Evolutionary conservation across 139 green algal species (phyloP), one percentile per base, ranked within the genome.

Genomic region (Micromonas pusilla): DNA sequence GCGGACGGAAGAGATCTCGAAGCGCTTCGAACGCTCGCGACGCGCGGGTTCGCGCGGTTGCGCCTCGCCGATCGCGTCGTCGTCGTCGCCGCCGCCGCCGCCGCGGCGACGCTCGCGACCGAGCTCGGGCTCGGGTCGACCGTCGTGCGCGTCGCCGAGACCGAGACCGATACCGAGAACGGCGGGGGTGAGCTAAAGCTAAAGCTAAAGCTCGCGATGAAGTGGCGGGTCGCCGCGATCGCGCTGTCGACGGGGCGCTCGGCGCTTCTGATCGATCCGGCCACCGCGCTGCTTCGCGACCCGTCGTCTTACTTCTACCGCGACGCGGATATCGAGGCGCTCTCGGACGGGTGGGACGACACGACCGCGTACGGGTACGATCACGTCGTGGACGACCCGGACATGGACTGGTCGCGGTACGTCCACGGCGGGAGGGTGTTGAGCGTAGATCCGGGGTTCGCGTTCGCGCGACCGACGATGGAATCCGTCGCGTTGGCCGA

Each of bases 291-390:
- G 23, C 28, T 80, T 26, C 21, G 32, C 25, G 79, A 83, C 66
- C 79, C 79, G 33, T 80, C 60, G 25, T 37, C 52, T 21, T 72
- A 78, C 53, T 66, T 84, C 16, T 75, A 79, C 45, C 5, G 74
- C 23, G 80, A 84, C 72, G 74, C 66, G 0, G 80, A 84, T 39
- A 52, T 84, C 3, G 80, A 84, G 38, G 34, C 62, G n/a, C n/a
- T 36, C 26, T 73, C 60, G 3, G 66, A 81, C 52, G 80, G 73
- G n/a, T 81, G 68, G 66, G 80, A 84, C 64, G 73, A 81, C 38
- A 28, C 62, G 23, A 77, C 73, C 4, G 80, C 80, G 32, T 84
- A 84, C 52, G 80, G 80, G 2, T 84, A 84, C 80, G 75, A 84
- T 36, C 73, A 84, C 66, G 80, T 81, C 32, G 67, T 81, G 31